Evolutionary conservation across 2,329 filamentous ascomycete genomes (phyloP), one percentile per base, ranked within the genome.

Genomic region (Diplodia mutila): DNA sequence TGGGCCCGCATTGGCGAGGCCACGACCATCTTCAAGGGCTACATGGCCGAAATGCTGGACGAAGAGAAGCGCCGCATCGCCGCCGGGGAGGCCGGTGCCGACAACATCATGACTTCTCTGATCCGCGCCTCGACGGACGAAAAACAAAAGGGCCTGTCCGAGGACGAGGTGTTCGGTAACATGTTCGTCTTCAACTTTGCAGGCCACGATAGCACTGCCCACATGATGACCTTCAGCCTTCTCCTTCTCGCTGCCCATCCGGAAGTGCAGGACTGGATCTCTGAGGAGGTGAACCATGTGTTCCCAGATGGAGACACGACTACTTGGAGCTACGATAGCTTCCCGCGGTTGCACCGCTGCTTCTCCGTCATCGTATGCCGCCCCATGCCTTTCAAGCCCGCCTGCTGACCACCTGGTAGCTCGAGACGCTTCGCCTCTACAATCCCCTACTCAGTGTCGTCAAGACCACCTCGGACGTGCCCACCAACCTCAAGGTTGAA

Each of bases 181-280:
- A 74, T 84, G 53, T 84, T 83, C 64, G 75, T 81, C 1, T 79
- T 85, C 69, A 84, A 82, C 61, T 77, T 85, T 61, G 84, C 84
- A 0, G 84, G 84, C 0, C 83, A 85, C 67, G 84, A 86, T 67
- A 85, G 84, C 0, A 84, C 83, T 0, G 81, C 84, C 0, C 80
- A 82, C 39, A 80, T 80, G 0, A 70, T 85, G 8, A 77, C 78
- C 0, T 85, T 80, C 64, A 74, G 78, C 1, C 71, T 83, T 1
- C 72, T 80, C 6, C 79, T 84, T 11, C 75, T 86, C 1, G 83
- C 84, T 1, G 76, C 79, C 0, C 69, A 83, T 52, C 82, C 80
- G 0, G 73, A 80, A 3, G 77, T 82, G 1, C 84, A 85, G 67
- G 76, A 80, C 6, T 85, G 81, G 82, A 57, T 84, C 0, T 72